Evolutionary conservation across 139 green algal genomes (phyloP), one percentile per base, ranked within the genome.

Genomic region (Coelastrella sp.): DNA sequence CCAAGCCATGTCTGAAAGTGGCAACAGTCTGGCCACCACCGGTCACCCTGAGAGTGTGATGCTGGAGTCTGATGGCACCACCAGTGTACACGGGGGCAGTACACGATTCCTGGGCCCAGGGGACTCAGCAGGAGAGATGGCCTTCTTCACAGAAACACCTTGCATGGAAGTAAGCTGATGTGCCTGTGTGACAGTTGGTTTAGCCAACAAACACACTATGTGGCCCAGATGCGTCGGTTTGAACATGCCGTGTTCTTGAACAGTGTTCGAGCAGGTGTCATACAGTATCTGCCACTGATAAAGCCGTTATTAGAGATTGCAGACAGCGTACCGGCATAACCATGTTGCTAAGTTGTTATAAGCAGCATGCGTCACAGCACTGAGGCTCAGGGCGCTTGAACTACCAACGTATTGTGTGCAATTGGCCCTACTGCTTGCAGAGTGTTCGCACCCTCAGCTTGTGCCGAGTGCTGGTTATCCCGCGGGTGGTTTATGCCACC

Each of bases 381-480:
- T 47, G 32, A 47, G 32, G 32, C 32, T 47, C 32, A 47, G 32
- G 32, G 32, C 32, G 32, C 32, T 47, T 47, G 32, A 47, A 47
- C 32, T 47, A 47, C 32, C 32, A 47, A 0, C 1, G 61, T 71
- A 19, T 2, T 71, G 61, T 2, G 61, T 13, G 10, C 8, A 71
- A 3, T 71, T 71, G 2, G 0, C 0, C 32, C 32, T 47, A 73
- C 11, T 73, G 11, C 11, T 1, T 77, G 71, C 71, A 77, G 71
- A 77, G 14, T 10, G 19, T 77, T 10, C 13, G 16, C 14, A 77
- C 71, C 71, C 19, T 23, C 19, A 16, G 71, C 71, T 10, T 77
- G 71, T 94, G 85, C 61, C 89, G 92, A 3, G 87, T 94, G 71
- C 66, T 95, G 87, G 88, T 92, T 10, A 64, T 95, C 4, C 73